These are phyloP conservation scores for Tolypocladium ovalisporum DNA, from an alignment of 2,329 filamentous ascomycete species.

Conservation along the genomic window DNA sequence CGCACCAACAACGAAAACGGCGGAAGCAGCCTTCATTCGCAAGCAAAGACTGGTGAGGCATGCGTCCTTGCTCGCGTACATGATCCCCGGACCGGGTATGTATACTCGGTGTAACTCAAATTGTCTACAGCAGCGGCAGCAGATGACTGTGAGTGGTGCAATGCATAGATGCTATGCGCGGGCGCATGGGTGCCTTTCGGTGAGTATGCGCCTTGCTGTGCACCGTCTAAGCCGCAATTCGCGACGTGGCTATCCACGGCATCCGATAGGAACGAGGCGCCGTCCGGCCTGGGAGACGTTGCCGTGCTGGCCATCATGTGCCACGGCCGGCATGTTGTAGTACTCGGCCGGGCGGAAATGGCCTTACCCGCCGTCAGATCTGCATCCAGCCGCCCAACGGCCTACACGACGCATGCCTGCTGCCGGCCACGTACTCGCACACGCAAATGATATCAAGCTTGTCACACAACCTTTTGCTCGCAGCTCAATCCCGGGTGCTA, in stretches of 20 bases:
- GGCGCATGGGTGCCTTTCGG: neutral
- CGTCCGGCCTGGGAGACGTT: neutral
- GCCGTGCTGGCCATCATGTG: neutral
- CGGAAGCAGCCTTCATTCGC: neutral
- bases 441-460: neutral
- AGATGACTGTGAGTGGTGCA: neutral
- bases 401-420: neutral
- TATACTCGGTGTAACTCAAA: neutral
- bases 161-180: neutral
- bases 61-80: neutral
- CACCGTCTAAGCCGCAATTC: neutral
- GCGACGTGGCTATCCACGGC: neutral
- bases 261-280: constrained; percentile 1
- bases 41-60: no score
- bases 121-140: neutral
- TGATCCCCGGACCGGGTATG: neutral
- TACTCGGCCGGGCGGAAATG: neutral
- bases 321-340: neutral
- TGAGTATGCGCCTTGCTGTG: constrained; percentile 1
- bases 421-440: neutral
- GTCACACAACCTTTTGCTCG: constrained; percentile 1
- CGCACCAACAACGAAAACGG: neutral
- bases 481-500: constrained; percentile 2
- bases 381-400: constrained; percentile 1
- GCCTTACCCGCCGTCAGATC: constrained; percentile 3